Conservation (phyloP, 2,329 filamentous ascomycete genomes). For the Chalaropsis ovoidea region DNA sequence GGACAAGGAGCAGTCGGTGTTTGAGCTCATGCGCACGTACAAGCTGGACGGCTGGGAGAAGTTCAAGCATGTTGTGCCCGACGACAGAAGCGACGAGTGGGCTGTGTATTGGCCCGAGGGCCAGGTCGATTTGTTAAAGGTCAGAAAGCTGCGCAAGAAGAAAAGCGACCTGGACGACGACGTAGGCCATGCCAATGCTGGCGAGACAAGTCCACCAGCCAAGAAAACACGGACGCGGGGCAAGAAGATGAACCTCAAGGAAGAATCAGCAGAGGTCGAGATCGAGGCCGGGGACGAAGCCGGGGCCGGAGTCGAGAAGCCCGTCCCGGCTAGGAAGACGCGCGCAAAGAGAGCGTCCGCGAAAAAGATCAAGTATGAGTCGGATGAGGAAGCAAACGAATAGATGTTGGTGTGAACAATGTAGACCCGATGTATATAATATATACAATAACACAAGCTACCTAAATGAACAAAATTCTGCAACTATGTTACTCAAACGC, state of each 20-base stretch:
- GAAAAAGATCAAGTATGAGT: neutral
- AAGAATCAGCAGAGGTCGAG: neutral
- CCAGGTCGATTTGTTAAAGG: constrained; percentile 82
- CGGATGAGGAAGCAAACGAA: neutral
- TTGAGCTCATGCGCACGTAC: constrained; percentile 83
- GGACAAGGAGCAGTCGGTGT: constrained; percentile 93
- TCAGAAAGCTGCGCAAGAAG: constrained; percentile 59
- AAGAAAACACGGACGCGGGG: neutral
- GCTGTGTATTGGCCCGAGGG: constrained; percentile 58
- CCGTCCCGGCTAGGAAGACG: neutral
- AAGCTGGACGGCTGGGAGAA: constrained; percentile 68
- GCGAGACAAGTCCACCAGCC: neutral
- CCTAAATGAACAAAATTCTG: neutral
- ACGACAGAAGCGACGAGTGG: constrained; percentile 32
- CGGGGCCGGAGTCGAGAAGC: neutral
- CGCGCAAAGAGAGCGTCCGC: neutral
- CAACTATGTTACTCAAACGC: neutral
- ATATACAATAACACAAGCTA: neutral
- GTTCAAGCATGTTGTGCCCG: constrained; percentile 67
- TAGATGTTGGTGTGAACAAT: neutral
- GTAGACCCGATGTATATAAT: neutral
- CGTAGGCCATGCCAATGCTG: constrained; percentile 28
- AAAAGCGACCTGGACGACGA: constrained; percentile 31
- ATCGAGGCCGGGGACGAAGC: neutral
- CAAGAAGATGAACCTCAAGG: neutral